Evolutionary conservation across 2,329 filamentous ascomycete genomes (phyloP), one percentile per base, ranked within the genome.

Genomic region (Stemphylium lycopersici): DNA sequence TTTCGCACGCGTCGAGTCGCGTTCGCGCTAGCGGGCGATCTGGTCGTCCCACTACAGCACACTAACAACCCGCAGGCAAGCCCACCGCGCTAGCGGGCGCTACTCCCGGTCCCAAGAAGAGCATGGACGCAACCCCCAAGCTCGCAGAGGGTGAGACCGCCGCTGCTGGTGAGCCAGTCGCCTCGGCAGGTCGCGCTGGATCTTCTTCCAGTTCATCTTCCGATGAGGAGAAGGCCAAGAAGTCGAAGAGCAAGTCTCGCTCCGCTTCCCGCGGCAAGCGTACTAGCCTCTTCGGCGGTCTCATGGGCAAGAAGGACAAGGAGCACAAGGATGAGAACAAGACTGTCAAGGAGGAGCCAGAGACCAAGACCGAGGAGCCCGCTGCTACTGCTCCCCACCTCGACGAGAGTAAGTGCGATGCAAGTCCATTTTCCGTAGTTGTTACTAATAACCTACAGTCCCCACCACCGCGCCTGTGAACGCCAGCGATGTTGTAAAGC

Each of bases 251-350:
- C 74, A 86, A 86, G 80, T 85, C 83, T 77, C 84, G 85, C 67
- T 84, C 81, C 40, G 79, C 78, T 42, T 87, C 84, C 38, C 84
- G 80, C 16, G 52, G 52, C 56, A 86, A 86, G 79, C 81, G 83
- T 63, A 72, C 77, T 59, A 84, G 80, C 75, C 79, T 87, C 69
- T 84, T 87, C 69, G 82, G 82, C 59, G 76, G 75, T 57, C 77
- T 87, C 48, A 79, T 85, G 33, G 80, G 80, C 68, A 87, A 87
- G 83, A 87, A 87, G 78, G 83, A 86, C 46, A 73, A 75, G 68
- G 80, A 81, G 64, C 74, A 75, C 56, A 75, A 77, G 69, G 77
- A 78, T 61, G 73, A 76, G 48, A 66, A 70, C 55, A 67, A 70
- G 55, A 58, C 61, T n/a, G 71, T 70, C 51, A 68, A 68, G 55